Evolutionary conservation across 2,329 filamentous ascomycete genomes (phyloP).

Genomic region (Chrysoporthe austroafricana): DNA sequence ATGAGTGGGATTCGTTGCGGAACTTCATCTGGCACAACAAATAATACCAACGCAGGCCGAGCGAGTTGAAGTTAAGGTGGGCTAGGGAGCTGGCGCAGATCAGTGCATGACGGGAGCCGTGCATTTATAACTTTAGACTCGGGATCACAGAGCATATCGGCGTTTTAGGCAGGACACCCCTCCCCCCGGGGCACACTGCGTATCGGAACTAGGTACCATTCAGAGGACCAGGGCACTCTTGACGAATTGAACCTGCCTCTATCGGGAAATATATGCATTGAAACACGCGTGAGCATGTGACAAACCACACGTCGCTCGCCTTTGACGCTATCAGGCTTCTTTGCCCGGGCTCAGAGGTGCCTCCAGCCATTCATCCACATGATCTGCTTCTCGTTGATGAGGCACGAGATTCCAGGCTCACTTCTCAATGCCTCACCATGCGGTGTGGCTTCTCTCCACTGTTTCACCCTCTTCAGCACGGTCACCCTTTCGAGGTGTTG

Average conservation of each 20-base stretch:
- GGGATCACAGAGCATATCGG: slow-evolving; percentile 10
- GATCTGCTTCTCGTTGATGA: slow-evolving; percentile 65
- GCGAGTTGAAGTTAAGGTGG: too few relatives aligned
- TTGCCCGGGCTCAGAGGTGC: slow-evolving; percentile 46
- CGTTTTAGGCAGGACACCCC: neutral
- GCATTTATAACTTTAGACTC: slow-evolving; percentile 7
- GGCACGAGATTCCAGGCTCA: slow-evolving; percentile 53
- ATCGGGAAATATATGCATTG: neutral
- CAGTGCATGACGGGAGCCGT: neutral
- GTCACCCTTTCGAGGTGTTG: slow-evolving; percentile 42
- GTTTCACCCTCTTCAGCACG: slow-evolving; percentile 45
- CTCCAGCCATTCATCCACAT: slow-evolving; percentile 62
- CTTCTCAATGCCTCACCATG: slow-evolving; percentile 36
- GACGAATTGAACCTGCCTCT: neutral
- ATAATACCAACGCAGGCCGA: slow-evolving; percentile 37
- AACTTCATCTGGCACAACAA: slow-evolving; percentile 88
- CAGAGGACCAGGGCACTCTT: neutral
- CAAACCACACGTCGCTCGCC: neutral
- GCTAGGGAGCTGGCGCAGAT: neutral
- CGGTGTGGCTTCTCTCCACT: slow-evolving; percentile 44
- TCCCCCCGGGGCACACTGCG: too few relatives aligned
- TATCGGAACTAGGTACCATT: neutral
- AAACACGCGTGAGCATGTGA: neutral
- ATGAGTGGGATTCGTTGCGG: slow-evolving; percentile 84
- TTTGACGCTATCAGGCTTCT: neutral